These are phyloP conservation scores for Fusarium anthophilum DNA, from an alignment of 2,329 filamentous ascomycete genomes.

Conservation along the genomic window DNA sequence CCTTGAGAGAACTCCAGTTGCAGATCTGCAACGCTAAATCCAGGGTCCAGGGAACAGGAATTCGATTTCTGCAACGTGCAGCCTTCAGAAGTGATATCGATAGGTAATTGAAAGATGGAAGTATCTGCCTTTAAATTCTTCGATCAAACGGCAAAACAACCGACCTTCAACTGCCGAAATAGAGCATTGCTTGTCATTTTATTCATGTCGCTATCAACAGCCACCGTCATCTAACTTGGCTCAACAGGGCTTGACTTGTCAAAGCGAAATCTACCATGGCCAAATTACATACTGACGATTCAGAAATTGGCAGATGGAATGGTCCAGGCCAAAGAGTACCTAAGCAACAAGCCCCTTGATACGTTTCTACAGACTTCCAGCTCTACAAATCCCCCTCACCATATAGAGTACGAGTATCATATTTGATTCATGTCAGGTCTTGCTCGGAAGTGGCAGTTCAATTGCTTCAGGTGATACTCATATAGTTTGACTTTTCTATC, in stretches of 20 bases:
- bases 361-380: background rate
- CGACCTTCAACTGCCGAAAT: background rate
- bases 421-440: background rate
- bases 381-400: background rate
- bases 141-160: background rate
- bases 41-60: conserved; percentile 19
- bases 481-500: background rate
- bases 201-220: background rate
- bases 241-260: background rate
- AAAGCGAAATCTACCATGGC: background rate
- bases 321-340: background rate
- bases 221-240: background rate
- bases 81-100: background rate
- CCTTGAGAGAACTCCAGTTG: conserved; percentile 1
- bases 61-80: background rate
- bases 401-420: background rate
- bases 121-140: background rate
- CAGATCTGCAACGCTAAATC: conserved; percentile 36
- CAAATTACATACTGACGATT: background rate
- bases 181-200: background rate
- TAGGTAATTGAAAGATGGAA: background rate
- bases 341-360: background rate
- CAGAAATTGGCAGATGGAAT: conserved; percentile 3
- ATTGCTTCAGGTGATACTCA: background rate
- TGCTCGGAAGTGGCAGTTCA: background rate